Conservation (phyloP, 208 protist genomes). For the Naegleria gruberi region DNA sequence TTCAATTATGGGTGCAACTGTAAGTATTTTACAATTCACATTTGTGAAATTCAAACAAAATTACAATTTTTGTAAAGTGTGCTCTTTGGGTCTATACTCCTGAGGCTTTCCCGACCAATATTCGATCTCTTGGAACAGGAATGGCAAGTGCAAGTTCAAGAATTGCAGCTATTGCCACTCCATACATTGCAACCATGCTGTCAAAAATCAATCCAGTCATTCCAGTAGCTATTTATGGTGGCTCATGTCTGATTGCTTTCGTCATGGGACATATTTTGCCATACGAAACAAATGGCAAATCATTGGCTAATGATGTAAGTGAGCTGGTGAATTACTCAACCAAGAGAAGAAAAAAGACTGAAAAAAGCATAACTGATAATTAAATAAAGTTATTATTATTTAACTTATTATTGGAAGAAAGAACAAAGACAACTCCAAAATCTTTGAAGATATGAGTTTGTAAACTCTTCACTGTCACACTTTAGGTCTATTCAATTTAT, state of each 20-base stretch:
- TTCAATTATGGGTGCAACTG: not conserved
- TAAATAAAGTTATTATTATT: too few species aligned
- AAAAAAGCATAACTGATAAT: too few species aligned
- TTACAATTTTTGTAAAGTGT: too few species aligned
- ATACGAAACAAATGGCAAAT: not conserved
- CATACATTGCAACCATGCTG: not conserved
- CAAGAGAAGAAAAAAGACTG: too few species aligned
- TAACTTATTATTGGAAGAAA: too few species aligned
- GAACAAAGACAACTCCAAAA: too few species aligned
- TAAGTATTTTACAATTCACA: too few species aligned
- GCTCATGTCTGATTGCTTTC: not conserved
- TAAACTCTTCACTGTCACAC: too few species aligned
- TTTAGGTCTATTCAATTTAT: too few species aligned
- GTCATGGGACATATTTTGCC: not conserved
- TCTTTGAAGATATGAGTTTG: too few species aligned
- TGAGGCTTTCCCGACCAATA: not conserved
- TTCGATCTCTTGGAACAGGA: not conserved
- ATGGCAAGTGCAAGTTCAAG: not conserved
- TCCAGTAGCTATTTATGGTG: not conserved
- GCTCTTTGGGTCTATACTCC: not conserved
- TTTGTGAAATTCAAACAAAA: too few species aligned
- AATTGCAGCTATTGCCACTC: not conserved
- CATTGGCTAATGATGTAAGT: not conserved
- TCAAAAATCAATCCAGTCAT: not conserved
- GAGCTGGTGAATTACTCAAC: not conserved